A percentile compares a stretch with the other conserved stretches of the same genome.
Evolutionary conservation across 352 stramenopile genomes (phyloP).

Genomic region (Albugo candida): DNA sequence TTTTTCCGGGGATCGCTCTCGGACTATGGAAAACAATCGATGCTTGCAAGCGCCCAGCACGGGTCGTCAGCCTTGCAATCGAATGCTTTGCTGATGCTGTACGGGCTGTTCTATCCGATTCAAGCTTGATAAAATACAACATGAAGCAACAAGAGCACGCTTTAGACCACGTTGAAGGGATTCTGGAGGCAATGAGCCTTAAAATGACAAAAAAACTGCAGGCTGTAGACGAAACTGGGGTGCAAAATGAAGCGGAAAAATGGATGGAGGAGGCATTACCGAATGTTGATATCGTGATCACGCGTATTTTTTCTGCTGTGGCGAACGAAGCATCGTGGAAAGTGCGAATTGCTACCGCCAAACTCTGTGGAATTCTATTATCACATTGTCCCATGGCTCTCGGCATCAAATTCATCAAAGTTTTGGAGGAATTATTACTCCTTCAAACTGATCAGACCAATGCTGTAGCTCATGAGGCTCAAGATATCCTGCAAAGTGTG

Average conservation of each 20-base stretch:
- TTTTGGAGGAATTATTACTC: constrained; percentile 62
- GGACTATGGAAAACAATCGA: constrained; percentile 44
- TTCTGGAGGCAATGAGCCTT: constrained; percentile 1
- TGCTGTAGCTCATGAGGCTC: constrained; percentile 2
- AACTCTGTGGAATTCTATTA: constrained; percentile 37
- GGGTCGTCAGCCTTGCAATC: constrained; percentile 36
- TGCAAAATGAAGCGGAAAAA: constrained; percentile 7
- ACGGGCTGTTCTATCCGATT: constrained; percentile 16
- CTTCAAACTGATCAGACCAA: constrained; percentile 30
- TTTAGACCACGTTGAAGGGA: constrained; percentile 10
- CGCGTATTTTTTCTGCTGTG: constrained; percentile 26
- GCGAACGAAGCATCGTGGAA: constrained; percentile 27
- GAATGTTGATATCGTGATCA: constrained; percentile 47
- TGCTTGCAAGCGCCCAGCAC: constrained; percentile 42
- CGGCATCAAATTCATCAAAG: constrained; percentile 38
- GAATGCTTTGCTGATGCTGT: constrained; percentile 22
- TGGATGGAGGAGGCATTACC: constrained; percentile 32
- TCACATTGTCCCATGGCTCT: constrained; percentile 27
- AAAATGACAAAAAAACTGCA: neutral
- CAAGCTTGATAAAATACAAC: constrained; percentile 4
- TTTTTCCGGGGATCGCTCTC: constrained; percentile 44
- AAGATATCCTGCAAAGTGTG: constrained; percentile 6
- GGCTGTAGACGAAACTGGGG: neutral
- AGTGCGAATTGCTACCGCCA: constrained; percentile 32
- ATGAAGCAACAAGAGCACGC: constrained; percentile 1